Percentiles rank a stretch among this genome's conserved stretches.
Evolutionary conservation across 768 basidiomycete genomes (phyloP).

Genomic region (Lactarius vividus): DNA sequence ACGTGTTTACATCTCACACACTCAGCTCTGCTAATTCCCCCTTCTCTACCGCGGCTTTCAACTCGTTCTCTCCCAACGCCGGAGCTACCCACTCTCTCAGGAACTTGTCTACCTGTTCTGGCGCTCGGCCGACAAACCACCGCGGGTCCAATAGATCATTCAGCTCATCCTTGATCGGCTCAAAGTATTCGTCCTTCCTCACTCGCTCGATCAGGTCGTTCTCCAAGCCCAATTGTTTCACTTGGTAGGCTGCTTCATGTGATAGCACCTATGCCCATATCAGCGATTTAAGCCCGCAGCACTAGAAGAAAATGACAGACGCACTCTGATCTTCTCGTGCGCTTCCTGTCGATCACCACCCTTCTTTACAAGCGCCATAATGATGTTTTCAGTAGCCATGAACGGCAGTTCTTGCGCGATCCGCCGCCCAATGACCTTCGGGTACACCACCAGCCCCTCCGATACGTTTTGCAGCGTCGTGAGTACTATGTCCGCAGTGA

Average conservation of each 20-base stretch:
- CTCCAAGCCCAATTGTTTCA: slow-evolving; percentile 90
- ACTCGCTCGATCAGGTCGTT: slow-evolving; percentile 95
- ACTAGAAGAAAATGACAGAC: slow-evolving; percentile 28
- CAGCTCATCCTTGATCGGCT: slow-evolving; percentile 77
- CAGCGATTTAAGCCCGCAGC: not conserved
- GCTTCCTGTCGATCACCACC: slow-evolving; percentile 96
- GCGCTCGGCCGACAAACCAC: slow-evolving; percentile 91
- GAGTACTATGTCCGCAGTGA: slow-evolving; percentile 94
- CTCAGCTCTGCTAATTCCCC: slow-evolving; percentile 62
- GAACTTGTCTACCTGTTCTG: slow-evolving; percentile 92
- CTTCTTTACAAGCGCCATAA: slow-evolving; percentile 96
- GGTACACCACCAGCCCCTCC: slow-evolving; percentile 99
- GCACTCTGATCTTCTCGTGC: slow-evolving; percentile 89
- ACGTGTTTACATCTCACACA: slow-evolving; percentile 44
- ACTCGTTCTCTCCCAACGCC: slow-evolving; percentile 61
- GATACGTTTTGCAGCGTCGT: slow-evolving; percentile 95
- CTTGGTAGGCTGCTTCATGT: slow-evolving; percentile 91
- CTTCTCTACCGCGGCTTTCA: slow-evolving; percentile 49
- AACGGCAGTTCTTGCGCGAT: slow-evolving; percentile 96
- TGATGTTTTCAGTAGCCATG: slow-evolving; percentile 99
- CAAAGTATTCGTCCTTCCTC: slow-evolving; percentile 79
- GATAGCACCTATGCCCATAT: slow-evolving; percentile 64
- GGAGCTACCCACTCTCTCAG: slow-evolving; percentile 84
- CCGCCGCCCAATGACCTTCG: slow-evolving; percentile 88
- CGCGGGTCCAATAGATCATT: slow-evolving; percentile 77